Percentiles rank a stretch among this genome's conserved stretches.
These are phyloP conservation scores for Wickerhamiella qilinensis DNA, from an alignment of 805 yeast genomes.

Conservation along the genomic window DNA sequence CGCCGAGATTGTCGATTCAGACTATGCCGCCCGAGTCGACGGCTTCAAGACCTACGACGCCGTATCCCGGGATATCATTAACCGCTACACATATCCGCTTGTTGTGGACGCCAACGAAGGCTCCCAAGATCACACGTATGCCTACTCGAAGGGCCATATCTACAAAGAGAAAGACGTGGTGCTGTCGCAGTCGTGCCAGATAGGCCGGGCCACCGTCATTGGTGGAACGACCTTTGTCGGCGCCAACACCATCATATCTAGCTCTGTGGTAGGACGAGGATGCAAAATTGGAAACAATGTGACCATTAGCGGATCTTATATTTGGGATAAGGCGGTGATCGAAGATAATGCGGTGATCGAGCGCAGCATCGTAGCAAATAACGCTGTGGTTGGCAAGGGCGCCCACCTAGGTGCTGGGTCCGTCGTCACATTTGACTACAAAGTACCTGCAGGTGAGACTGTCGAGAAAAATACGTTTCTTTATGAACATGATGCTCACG, in stretches of 20 bases:
- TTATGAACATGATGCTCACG: slow-evolving; percentile 16
- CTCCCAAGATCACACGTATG: slow-evolving; percentile 42
- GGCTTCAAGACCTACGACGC: slow-evolving; percentile 89
- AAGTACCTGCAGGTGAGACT: slow-evolving; percentile 28
- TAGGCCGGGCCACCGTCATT: slow-evolving; percentile 65
- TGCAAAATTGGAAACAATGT: slow-evolving; percentile 76
- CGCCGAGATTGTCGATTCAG: slow-evolving; percentile 63
- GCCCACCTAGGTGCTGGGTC: slow-evolving; percentile 49
- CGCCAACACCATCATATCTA: slow-evolving; percentile 46
- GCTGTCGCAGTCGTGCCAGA: slow-evolving; percentile 80
- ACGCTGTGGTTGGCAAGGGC: slow-evolving; percentile 37
- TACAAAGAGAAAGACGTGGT: slow-evolving; percentile 83
- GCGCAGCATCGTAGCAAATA: slow-evolving; percentile 56
- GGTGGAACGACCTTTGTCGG: slow-evolving; percentile 69
- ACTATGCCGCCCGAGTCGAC: slow-evolving; percentile 90
- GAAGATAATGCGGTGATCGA: slow-evolving; percentile 45
- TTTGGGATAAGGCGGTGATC: slow-evolving; percentile 72
- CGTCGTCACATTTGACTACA: slow-evolving; percentile 63
- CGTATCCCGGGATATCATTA: slow-evolving; percentile 73
- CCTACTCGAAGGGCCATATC: slow-evolving; percentile 69
- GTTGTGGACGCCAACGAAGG: slow-evolving; percentile 67
- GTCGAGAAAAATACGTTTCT: background rate
- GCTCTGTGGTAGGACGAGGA: slow-evolving; percentile 71
- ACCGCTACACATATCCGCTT: slow-evolving; percentile 86
- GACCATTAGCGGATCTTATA: slow-evolving; percentile 51